Conservation (phyloP, 345 rosid species). For the Mallotus nudiflorus region DNA sequence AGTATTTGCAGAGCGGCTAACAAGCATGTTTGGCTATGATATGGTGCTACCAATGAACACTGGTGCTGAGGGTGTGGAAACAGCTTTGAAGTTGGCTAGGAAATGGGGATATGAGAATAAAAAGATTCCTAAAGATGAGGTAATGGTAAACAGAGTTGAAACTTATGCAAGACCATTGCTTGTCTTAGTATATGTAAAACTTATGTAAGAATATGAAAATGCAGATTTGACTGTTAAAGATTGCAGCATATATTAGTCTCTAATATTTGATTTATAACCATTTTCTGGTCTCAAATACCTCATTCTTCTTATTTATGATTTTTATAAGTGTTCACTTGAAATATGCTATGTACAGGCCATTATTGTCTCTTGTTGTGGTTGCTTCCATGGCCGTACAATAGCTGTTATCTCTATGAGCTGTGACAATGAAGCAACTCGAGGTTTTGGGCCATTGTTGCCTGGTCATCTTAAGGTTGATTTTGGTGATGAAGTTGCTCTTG, state of each 20-base stretch:
- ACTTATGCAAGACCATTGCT: not conserved
- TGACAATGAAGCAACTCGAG: constrained; percentile 94
- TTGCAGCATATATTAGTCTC: not conserved
- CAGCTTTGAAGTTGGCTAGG: constrained; percentile 91
- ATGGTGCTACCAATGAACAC: constrained; percentile 99
- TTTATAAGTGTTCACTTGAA: constrained; percentile 5
- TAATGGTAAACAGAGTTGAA: constrained; percentile 15
- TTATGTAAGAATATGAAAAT: too few relatives aligned
- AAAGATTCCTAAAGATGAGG: constrained; percentile 76
- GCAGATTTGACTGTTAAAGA: too few relatives aligned
- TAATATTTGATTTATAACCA: not conserved
- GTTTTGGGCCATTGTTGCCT: constrained; percentile 86
- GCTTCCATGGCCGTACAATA: constrained; percentile 97
- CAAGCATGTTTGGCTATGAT: constrained; percentile 82
- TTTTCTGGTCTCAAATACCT: not conserved
- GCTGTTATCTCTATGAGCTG: constrained; percentile 97
- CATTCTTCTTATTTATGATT: constrained; percentile 6
- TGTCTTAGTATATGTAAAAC: too few relatives aligned
- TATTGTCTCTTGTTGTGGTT: constrained; percentile 94
- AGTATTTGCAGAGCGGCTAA: constrained; percentile 69
- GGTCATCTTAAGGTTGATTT: constrained; percentile 96
- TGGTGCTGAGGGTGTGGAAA: constrained; percentile 97
- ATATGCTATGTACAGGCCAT: constrained; percentile 55
- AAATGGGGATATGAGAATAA: constrained; percentile 96
- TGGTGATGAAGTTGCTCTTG: constrained; percentile 73